Base-by-base conservation (phyloP, 768 basidiomycete species). In the Agrocybe praecox region DNA sequence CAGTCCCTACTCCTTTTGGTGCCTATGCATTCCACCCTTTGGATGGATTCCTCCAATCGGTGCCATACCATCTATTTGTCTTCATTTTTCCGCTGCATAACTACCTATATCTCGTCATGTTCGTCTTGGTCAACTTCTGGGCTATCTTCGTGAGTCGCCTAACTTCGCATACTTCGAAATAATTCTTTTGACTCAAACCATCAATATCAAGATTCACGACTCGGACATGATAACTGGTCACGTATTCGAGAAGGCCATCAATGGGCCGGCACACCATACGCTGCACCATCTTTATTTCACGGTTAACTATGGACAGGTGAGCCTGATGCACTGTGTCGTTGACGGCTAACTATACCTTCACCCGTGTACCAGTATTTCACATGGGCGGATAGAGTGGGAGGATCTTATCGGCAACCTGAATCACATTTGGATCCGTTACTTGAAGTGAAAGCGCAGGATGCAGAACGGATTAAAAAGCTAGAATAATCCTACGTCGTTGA, bases 181-280 rank as follows among this genome's bases (percentile, higher is more conserved):
- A 19, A 40, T 23, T 17, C n/a, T 26, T n/a, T n/a, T 47, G 15
- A 15, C 24, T 33, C 1, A 26, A 17, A 29, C 9, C 42, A 18
- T n/a, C n/a, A 22, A n/a, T 19, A 52, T 49, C 0, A 47, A 94
- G 93, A 99, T 99, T 62, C 96, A 99, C 69, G 96, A 99, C 73
- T 96, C 94, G 4, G 97, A 98, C 76, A 98, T 99, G 96, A 86
- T 98, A 67, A 92, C 93, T 23, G 96, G 90, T 2, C 89, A 93
- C 68, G 77, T 87, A 4, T 81, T 97, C 6, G 96, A 98, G 74
- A 87, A 80, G 57, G 74, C 91, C 69, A 95, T 99, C 75, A 99
- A 98, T 73, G 95, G 94, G n/a, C 96, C 97, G 2, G 94, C 96
- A 1, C 97, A 99, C 65, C 97, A 99, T 71, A 98, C 96, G 0